These are phyloP conservation scores for Scorias spongiosa DNA, from an alignment of 2,329 filamentous ascomycete genomes.

Conservation along the genomic window DNA sequence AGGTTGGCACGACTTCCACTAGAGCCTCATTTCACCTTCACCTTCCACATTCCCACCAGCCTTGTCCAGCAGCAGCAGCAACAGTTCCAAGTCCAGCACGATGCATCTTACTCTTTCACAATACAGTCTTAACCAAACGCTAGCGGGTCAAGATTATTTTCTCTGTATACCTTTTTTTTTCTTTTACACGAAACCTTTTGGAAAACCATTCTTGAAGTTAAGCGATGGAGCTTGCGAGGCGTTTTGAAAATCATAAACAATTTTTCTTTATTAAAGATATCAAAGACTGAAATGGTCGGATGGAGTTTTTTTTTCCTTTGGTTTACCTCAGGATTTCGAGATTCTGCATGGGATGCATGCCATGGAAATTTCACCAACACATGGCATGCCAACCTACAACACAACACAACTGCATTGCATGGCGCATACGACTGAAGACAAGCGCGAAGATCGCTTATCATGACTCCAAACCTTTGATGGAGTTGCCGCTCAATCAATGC, in stretches of 20 bases:
- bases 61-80: neutral
- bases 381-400: too few species aligned
- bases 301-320: too few species aligned
- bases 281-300: too few species aligned
- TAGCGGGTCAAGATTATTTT: neutral
- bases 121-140: neutral
- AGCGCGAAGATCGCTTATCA: too few species aligned
- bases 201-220: neutral
- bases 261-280: neutral
- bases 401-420: neutral
- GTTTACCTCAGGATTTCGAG: too few species aligned
- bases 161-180: neutral
- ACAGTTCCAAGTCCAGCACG: neutral
- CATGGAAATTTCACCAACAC: too few species aligned
- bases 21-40: neutral
- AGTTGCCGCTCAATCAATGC: too few species aligned
- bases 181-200: neutral
- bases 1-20: constrained; percentile 62
- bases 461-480: too few species aligned
- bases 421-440: neutral
- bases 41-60: neutral
- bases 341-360: too few species aligned
- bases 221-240: neutral
- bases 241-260: neutral
- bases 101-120: neutral